Evolutionary conservation across 2,329 filamentous ascomycete genomes (phyloP).

Genomic region (Plectosphaerella sp.): DNA sequence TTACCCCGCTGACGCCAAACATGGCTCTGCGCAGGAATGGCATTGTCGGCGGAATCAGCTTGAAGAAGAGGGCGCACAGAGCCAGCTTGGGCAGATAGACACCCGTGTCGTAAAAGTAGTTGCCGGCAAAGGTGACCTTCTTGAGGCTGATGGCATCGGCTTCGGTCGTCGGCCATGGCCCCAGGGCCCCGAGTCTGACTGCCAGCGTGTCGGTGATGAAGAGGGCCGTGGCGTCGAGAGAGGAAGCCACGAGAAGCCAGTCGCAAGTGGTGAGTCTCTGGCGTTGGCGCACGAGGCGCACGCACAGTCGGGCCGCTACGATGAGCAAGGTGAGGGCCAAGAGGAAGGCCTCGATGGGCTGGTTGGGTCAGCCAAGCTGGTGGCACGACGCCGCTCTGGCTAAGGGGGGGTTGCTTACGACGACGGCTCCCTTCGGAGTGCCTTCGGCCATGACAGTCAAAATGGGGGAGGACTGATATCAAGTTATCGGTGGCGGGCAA

Average conservation of each 20-base stretch:
- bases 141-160: slow-evolving; percentile 15
- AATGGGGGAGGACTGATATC: background rate
- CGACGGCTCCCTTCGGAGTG: slow-evolving; percentile 8
- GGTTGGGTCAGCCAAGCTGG: slow-evolving; percentile 2
- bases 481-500: background rate
- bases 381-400: background rate
- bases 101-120: slow-evolving; percentile 25
- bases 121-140: slow-evolving; percentile 23
- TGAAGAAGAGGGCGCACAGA: slow-evolving; percentile 21
- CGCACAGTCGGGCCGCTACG: slow-evolving; percentile 14
- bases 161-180: background rate
- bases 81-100: slow-evolving; percentile 23
- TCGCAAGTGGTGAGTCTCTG: slow-evolving; percentile 21
- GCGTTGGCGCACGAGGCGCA: slow-evolving; percentile 18
- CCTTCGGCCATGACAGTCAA: slow-evolving; percentile 5
- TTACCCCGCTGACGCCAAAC: slow-evolving; percentile 15
- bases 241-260: slow-evolving; percentile 20
- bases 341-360: slow-evolving; percentile 23
- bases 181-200: slow-evolving; percentile 21
- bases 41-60: slow-evolving; percentile 18
- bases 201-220: slow-evolving; percentile 18
- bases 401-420: slow-evolving; percentile 3
- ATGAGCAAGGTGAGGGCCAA: slow-evolving; percentile 15
- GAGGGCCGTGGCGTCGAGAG: slow-evolving; percentile 18
- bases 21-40: slow-evolving; percentile 17